Evolutionary conservation across 495 filamentous ascomycete species (phyloP).

Genomic region (Terfezia boudieri): DNA sequence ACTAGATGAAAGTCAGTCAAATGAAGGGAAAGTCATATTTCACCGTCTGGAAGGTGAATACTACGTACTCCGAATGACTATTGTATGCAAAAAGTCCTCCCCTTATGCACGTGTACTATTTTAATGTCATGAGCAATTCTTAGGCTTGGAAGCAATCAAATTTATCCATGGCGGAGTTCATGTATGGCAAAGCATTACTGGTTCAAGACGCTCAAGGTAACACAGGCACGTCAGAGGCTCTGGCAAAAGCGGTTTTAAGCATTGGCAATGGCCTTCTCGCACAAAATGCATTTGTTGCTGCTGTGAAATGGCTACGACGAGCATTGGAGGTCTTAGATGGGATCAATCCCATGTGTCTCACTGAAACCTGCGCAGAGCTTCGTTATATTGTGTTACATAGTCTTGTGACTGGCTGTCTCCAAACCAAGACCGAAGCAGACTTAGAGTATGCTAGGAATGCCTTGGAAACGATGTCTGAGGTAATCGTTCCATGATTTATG

Average conservation of each 20-base stretch:
- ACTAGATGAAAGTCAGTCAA: slow-evolving; percentile 11
- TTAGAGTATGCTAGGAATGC: slow-evolving; percentile 33
- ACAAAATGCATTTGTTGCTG: slow-evolving; percentile 29
- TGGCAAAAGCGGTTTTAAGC: slow-evolving; percentile 50
- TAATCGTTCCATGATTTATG: neutral
- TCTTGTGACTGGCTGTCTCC: slow-evolving; percentile 19
- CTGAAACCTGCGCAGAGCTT: slow-evolving; percentile 38
- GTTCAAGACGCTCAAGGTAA: slow-evolving; percentile 20
- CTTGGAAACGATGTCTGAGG: slow-evolving; percentile 32
- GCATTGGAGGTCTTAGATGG: slow-evolving; percentile 36
- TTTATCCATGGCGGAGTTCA: slow-evolving; percentile 52
- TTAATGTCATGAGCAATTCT: neutral
- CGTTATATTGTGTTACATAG: slow-evolving; percentile 42
- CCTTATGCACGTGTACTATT: neutral
- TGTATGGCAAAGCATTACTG: slow-evolving; percentile 37
- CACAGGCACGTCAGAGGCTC: slow-evolving; percentile 31
- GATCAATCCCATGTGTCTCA: slow-evolving; percentile 33
- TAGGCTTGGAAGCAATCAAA: slow-evolving; percentile 44
- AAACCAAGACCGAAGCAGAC: slow-evolving; percentile 21
- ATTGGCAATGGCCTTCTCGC: slow-evolving; percentile 40
- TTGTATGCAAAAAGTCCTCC: slow-evolving; percentile 15
- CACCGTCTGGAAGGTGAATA: slow-evolving; percentile 38
- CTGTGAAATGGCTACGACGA: slow-evolving; percentile 53
- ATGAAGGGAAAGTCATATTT: slow-evolving; percentile 16
- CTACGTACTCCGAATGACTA: slow-evolving; percentile 39